These are phyloP conservation scores for Pythium biforme DNA, from an alignment of 352 stramenopile species.

Conservation along the genomic window DNA sequence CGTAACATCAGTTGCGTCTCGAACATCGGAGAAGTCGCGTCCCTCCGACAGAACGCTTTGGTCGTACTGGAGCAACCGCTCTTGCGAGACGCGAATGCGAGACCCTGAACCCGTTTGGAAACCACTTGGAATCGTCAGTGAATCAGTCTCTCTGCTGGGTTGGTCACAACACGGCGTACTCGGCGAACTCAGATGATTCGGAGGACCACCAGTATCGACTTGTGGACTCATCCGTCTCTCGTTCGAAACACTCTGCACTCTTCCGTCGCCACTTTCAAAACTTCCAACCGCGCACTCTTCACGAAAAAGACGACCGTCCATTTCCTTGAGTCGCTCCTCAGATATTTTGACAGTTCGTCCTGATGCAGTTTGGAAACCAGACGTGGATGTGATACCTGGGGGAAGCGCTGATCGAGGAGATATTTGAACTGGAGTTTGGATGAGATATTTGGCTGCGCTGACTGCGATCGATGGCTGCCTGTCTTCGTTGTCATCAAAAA, in stretches of 20 bases:
- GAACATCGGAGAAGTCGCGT: not conserved
- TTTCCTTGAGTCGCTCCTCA: conserved; percentile 16
- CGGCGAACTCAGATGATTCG: not conserved
- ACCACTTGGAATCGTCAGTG: conserved; percentile 1
- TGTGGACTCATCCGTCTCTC: not conserved
- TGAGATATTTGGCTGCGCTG: not conserved
- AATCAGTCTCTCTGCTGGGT: not conserved
- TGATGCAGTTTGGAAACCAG: conserved; percentile 16
- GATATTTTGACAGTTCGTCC: conserved; percentile 3
- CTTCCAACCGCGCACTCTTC: not conserved
- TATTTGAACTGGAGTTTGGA: not conserved
- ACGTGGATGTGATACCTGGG: not conserved
- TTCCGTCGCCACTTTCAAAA: not conserved
- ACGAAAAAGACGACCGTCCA: conserved; percentile 7
- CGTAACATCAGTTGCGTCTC: not conserved
- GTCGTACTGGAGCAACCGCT: conserved; percentile 28
- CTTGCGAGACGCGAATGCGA: conserved; percentile 29
- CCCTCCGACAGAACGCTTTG: not conserved
- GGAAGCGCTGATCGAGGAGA: not conserved
- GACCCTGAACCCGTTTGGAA: conserved; percentile 38
- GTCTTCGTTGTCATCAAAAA: not conserved
- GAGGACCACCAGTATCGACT: not conserved
- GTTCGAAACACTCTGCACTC: not conserved
- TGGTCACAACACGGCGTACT: not conserved
- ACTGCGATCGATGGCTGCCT: not conserved